Percentiles rank a stretch among this genome's conserved stretches.
These are phyloP conservation scores for Pluteus cervinus DNA, from an alignment of 768 basidiomycete genomes.

Conservation along the genomic window DNA sequence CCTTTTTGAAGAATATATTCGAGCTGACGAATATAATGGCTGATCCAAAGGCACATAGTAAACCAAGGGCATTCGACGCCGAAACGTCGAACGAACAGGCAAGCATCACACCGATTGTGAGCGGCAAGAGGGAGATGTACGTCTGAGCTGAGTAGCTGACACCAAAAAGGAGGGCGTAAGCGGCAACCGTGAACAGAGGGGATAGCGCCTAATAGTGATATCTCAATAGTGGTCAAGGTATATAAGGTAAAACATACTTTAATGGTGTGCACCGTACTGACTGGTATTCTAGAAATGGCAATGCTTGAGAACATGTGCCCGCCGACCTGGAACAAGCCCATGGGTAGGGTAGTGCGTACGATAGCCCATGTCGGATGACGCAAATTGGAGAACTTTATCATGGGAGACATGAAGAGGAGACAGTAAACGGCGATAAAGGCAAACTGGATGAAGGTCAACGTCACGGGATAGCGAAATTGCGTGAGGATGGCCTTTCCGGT, in stretches of 20 bases:
- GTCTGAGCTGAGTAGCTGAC: conserved; percentile 91
- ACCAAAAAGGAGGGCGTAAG: conserved; percentile 89
- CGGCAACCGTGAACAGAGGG: conserved; percentile 93
- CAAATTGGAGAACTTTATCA: conserved; percentile 58
- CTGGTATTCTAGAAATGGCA: conserved; percentile 93
- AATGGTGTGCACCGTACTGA: conserved; percentile 98
- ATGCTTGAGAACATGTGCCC: conserved; percentile 98
- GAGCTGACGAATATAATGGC: conserved; percentile 96
- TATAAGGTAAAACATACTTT: conserved; percentile 65
- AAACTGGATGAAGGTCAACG: conserved; percentile 96
- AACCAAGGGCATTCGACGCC: conserved; percentile 75
- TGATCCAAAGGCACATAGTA: conserved; percentile 96
- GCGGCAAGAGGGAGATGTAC: conserved; percentile 89
- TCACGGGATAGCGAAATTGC: conserved; percentile 91
- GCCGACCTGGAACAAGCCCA: conserved; percentile 97
- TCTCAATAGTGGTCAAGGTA: background rate
- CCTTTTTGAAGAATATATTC: conserved; percentile 99
- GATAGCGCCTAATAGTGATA: conserved; percentile 70
- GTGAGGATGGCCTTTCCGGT: conserved; percentile 94
- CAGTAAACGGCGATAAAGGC: conserved; percentile 90
- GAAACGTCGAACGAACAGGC: conserved; percentile 93
- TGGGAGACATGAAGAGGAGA: conserved; percentile 75
- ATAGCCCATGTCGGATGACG: conserved; percentile 70
- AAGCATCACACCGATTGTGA: conserved; percentile 96
- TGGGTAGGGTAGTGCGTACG: conserved; percentile 76